These are phyloP conservation scores for Aspergillus uvarum DNA, from an alignment of 2,329 filamentous ascomycete species.

Conservation along the genomic window DNA sequence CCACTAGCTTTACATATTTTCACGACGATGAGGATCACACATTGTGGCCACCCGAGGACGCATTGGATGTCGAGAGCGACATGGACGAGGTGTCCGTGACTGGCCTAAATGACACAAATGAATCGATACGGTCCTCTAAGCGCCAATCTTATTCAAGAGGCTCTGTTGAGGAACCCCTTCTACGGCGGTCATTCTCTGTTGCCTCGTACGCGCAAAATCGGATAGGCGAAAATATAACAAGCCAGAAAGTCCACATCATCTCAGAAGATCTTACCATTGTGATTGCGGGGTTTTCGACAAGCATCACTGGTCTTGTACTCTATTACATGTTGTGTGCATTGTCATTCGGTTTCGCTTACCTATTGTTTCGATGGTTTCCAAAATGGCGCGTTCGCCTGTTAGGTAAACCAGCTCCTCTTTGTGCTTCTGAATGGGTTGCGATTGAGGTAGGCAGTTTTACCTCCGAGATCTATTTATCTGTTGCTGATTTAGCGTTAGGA, in stretches of 20 bases:
- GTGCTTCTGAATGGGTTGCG: conserved; percentile 84
- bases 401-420: conserved; percentile 67
- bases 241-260: conserved; percentile 88
- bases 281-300: conserved; percentile 86
- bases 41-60: conserved; percentile 52
- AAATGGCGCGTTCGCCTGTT: conserved; percentile 77
- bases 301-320: conserved; percentile 62
- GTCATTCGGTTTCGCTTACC: conserved; percentile 75
- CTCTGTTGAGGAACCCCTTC: conserved; percentile 58
- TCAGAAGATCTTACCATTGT: conserved; percentile 94
- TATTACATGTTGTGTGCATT: conserved; percentile 71
- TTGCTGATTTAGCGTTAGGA: conserved; percentile 57
- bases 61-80: conserved; percentile 46
- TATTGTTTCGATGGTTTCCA: conserved; percentile 87
- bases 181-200: conserved; percentile 66
- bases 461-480: background rate
- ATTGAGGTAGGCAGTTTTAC: conserved; percentile 64
- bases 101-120: conserved; percentile 40
- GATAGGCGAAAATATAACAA: conserved; percentile 63
- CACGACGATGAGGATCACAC: conserved; percentile 65
- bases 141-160: conserved; percentile 39
- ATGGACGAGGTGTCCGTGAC: conserved; percentile 43
- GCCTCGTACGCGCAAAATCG: conserved; percentile 66
- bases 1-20: conserved; percentile 85
- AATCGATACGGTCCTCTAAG: conserved; percentile 34